Evolutionary conservation across 129 eudicot species (phyloP).

Genomic region (Calendula officinalis): DNA sequence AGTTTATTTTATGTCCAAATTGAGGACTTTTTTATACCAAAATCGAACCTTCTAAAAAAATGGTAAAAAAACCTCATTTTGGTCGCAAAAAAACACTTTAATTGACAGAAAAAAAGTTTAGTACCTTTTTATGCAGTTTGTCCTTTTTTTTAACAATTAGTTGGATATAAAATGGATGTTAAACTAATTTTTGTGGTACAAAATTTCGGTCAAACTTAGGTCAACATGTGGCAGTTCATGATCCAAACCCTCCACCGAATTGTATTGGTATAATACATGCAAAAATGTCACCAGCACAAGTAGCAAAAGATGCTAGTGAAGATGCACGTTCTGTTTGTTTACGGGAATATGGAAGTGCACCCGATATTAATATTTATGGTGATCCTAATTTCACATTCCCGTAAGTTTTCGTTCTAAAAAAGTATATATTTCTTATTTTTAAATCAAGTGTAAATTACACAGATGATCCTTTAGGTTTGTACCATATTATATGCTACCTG

Average conservation of each 20-base stretch:
- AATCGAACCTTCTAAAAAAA: too few species aligned
- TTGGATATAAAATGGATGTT: conserved; percentile 4
- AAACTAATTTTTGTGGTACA: conserved; percentile 24
- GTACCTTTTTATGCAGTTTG: too few species aligned
- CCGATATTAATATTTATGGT: conserved; percentile 80
- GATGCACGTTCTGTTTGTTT: conserved; percentile 89
- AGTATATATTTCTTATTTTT: conserved; percentile 7
- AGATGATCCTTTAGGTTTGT: neutral
- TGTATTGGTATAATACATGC: conserved; percentile 78
- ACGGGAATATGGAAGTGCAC: conserved; percentile 90
- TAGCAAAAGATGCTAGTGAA: conserved; percentile 83
- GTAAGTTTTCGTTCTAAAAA: conserved; percentile 36
- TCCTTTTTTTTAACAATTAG: neutral
- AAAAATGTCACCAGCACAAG: conserved; percentile 92
- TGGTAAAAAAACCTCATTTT: too few species aligned
- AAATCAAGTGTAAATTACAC: too few species aligned
- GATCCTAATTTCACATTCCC: conserved; percentile 90
- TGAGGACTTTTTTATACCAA: too few species aligned
- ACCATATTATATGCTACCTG: too few species aligned
- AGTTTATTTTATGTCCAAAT: too few species aligned
- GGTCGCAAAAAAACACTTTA: too few species aligned
- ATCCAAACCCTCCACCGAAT: conserved; percentile 82
- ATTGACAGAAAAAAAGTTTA: too few species aligned
- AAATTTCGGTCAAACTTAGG: conserved; percentile 44
- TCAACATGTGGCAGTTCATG: conserved; percentile 94